Evolutionary conservation across 306 rosid genomes (phyloP).

Genomic region (Biancaea sappan): DNA sequence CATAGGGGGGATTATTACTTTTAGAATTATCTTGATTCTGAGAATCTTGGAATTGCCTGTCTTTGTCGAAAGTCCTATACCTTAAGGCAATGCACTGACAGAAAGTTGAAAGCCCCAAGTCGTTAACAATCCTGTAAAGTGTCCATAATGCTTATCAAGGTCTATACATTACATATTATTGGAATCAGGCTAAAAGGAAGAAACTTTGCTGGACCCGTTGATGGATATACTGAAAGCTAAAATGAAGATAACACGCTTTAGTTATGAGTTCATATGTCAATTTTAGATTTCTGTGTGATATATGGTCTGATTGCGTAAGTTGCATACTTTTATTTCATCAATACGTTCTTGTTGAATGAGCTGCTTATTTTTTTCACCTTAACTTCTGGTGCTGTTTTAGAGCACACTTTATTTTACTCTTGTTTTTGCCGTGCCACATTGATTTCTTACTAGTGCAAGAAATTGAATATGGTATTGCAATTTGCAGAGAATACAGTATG

Average conservation of each 20-base stretch:
- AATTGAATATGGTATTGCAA: conserved; percentile 3
- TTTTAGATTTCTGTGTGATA: not conserved
- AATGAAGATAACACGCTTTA: not conserved
- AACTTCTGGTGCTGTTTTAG: not conserved
- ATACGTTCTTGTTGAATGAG: not conserved
- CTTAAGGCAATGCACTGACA: not conserved
- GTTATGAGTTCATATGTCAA: not conserved
- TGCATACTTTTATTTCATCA: not conserved
- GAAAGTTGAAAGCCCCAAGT: not conserved
- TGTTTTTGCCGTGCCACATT: not conserved
- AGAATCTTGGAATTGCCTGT: not conserved
- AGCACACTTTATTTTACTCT: not conserved
- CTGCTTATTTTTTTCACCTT: not conserved
- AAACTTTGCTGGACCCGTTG: not conserved
- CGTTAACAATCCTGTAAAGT: not conserved
- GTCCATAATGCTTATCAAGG: not conserved
- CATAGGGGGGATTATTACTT: not conserved
- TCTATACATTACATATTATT: not conserved
- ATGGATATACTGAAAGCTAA: not conserved
- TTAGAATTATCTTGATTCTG: not conserved
- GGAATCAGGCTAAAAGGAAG: not conserved
- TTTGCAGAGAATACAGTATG: conserved; percentile 68
- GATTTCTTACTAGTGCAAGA: not conserved
- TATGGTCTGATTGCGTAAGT: not conserved
- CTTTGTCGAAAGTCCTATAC: not conserved